These are phyloP conservation scores for Penicillium sp. DNA, from an alignment of 2,329 filamentous ascomycete species.

Conservation along the genomic window DNA sequence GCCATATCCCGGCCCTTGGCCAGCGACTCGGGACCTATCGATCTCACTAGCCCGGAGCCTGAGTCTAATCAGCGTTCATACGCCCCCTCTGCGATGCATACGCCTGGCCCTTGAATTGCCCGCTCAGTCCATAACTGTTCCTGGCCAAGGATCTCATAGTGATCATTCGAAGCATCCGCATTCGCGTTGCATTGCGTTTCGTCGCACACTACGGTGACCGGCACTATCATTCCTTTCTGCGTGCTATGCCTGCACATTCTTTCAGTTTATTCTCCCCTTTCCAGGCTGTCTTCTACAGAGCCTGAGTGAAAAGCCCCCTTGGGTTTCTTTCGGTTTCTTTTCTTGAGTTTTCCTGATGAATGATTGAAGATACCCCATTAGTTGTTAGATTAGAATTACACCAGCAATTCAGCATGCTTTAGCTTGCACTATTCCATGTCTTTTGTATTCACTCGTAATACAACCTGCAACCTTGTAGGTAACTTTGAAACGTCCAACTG, in stretches of 20 bases:
- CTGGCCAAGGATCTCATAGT: neutral
- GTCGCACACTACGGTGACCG: neutral
- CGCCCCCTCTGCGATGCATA: neutral
- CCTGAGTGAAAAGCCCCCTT: neutral
- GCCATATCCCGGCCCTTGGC: neutral
- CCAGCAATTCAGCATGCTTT: neutral
- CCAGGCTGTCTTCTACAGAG: neutral
- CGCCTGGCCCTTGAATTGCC: neutral
- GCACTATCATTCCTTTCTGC: neutral
- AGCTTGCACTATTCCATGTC: neutral
- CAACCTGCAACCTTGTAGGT: neutral
- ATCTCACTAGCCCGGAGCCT: neutral
- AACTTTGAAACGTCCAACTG: neutral
- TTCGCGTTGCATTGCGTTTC: neutral
- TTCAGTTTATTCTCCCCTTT: neutral
- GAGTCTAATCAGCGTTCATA: neutral
- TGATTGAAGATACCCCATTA: slow-evolving; percentile 13
- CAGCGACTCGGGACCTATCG: neutral
- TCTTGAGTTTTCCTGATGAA: neutral
- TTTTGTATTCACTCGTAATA: neutral
- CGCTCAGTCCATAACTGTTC: neutral
- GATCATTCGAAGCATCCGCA: neutral
- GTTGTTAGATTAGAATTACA: neutral
- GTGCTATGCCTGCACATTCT: neutral
- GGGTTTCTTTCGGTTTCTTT: slow-evolving; percentile 1